phyloP scores from a whole-genome alignment of 305 asterid genomes.

The Caryopteris hybrid region DNA sequence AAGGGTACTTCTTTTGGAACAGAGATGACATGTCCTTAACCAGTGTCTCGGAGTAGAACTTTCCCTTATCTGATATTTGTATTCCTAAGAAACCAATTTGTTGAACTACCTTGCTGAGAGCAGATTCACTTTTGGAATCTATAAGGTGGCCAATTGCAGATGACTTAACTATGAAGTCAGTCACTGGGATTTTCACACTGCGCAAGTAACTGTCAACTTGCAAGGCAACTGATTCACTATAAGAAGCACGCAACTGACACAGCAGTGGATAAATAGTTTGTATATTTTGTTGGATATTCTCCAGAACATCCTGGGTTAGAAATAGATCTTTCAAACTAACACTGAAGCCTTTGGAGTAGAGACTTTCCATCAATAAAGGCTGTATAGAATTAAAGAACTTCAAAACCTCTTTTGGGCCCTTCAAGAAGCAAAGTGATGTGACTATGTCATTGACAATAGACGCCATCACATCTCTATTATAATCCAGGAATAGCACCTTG shows the following conservation, averaged over 20 bases:
- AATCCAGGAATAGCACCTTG: constrained; percentile 56
- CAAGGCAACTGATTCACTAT: constrained; percentile 53
- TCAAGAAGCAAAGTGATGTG: constrained; percentile 73
- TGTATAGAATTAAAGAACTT: constrained; percentile 67
- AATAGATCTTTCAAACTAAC: constrained; percentile 68
- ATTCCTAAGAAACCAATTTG: constrained; percentile 87
- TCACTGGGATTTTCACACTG: constrained; percentile 52
- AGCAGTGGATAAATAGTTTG: constrained; percentile 49
- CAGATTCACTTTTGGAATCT: constrained; percentile 92
- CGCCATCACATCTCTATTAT: constrained; percentile 53
- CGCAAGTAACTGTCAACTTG: constrained; percentile 64
- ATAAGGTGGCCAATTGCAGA: constrained; percentile 65
- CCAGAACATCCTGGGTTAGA: constrained; percentile 46
- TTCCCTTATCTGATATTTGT: constrained; percentile 68
- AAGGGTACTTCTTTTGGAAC: constrained; percentile 65
- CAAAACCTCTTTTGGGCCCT: constrained; percentile 83
- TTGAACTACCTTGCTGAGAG: constrained; percentile 84
- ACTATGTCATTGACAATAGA: constrained; percentile 63
- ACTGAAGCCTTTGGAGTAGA: constrained; percentile 69
- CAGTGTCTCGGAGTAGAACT: constrained; percentile 65
- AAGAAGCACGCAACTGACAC: constrained; percentile 39
- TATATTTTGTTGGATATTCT: constrained; percentile 43
- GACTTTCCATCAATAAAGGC: constrained; percentile 81
- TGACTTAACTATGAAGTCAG: constrained; percentile 52
- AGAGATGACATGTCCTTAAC: constrained; percentile 66